These are phyloP conservation scores for Erysimum cheiri DNA, from an alignment of 441 rosid species.

Conservation along the genomic window DNA sequence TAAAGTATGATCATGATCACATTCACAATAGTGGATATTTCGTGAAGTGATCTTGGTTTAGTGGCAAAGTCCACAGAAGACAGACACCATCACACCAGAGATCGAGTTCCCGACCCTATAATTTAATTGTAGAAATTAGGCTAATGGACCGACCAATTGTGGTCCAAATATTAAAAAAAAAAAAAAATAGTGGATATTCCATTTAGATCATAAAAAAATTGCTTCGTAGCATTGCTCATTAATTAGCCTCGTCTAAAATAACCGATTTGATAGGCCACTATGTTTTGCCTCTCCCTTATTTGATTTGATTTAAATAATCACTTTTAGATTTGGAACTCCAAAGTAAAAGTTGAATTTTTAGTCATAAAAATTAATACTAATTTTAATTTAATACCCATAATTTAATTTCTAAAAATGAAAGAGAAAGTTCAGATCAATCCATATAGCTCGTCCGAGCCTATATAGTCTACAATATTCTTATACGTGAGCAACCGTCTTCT, in stretches of 20 bases:
- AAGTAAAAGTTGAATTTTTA: neutral
- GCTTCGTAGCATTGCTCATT: slow-evolving; percentile 28
- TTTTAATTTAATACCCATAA: neutral
- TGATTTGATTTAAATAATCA: slow-evolving; percentile 6
- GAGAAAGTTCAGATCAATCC: neutral
- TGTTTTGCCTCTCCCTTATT: slow-evolving; percentile 34
- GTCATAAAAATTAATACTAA: neutral
- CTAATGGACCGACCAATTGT: too few species aligned
- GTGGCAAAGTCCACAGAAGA: too few species aligned
- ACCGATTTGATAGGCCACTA: slow-evolving; percentile 43
- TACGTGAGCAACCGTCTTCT: neutral
- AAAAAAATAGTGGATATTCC: slow-evolving; percentile 33
- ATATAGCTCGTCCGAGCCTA: neutral
- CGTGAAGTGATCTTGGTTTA: too few species aligned
- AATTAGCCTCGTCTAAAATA: slow-evolving; percentile 33
- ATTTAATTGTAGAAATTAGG: too few species aligned
- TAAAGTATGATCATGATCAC: neutral
- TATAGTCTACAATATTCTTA: slow-evolving; percentile 14
- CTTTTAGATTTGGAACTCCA: slow-evolving; percentile 2
- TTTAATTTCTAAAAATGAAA: neutral
- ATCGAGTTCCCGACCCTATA: too few species aligned
- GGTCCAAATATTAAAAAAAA: too few species aligned
- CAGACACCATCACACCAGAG: too few species aligned
- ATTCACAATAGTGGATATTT: slow-evolving; percentile 16
- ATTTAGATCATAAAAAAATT: slow-evolving; percentile 33